Evolutionary conservation across 306 rosid species (phyloP).

Genomic region (Trifolium dubium): DNA sequence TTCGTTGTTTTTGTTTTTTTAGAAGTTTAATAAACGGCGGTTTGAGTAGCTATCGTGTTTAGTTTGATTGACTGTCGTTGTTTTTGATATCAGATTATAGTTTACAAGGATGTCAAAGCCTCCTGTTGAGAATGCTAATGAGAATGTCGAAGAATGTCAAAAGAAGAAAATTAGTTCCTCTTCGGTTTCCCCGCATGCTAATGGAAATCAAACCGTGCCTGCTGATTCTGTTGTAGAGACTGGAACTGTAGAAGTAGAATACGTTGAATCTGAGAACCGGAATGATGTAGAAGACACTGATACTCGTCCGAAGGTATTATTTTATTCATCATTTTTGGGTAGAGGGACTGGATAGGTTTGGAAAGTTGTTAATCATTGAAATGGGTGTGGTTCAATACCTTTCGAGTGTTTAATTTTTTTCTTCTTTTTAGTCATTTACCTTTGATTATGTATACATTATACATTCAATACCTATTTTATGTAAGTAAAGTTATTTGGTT

Average conservation of each 20-base stretch:
- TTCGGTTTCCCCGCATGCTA: conserved; percentile 53
- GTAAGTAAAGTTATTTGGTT: too few relatives aligned
- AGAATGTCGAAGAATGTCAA: conserved; percentile 63
- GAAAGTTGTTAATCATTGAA: conserved; percentile 16
- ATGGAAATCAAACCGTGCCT: conserved; percentile 60
- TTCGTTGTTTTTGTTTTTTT: conserved; percentile 22
- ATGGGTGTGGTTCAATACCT: neutral
- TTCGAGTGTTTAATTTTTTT: conserved; percentile 8
- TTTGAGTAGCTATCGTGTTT: conserved; percentile 18
- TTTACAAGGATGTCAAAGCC: conserved; percentile 72
- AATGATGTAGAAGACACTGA: conserved; percentile 75
- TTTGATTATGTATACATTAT: neutral
- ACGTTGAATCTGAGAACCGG: conserved; percentile 85
- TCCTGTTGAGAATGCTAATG: conserved; percentile 54
- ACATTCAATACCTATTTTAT: too few relatives aligned
- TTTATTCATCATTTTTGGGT: conserved; percentile 28
- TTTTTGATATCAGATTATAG: conserved; percentile 49
- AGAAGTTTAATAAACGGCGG: conserved; percentile 17
- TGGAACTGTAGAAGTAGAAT: conserved; percentile 78
- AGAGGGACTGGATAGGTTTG: neutral
- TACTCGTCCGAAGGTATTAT: conserved; percentile 70
- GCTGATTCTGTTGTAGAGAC: conserved; percentile 55
- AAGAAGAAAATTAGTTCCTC: conserved; percentile 55
- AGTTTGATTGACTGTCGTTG: conserved; percentile 33
- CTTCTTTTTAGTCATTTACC: neutral